Evolutionary conservation across 306 rosid genomes (phyloP).

Genomic region (Corylus heterophylla): DNA sequence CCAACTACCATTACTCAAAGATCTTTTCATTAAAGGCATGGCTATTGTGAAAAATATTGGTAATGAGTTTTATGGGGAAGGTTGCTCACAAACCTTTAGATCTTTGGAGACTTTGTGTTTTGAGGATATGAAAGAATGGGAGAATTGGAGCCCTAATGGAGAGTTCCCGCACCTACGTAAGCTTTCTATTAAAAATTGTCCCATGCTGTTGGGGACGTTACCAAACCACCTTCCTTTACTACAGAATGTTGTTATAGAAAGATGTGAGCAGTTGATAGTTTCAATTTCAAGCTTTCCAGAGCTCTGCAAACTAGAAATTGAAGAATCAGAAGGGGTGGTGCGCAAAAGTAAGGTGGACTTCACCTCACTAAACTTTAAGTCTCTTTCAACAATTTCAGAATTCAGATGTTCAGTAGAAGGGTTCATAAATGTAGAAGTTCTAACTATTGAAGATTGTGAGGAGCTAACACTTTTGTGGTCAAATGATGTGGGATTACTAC

Average conservation of each 20-base stretch:
- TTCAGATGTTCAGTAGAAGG: neutral
- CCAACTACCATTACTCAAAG: neutral
- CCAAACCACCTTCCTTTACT: neutral
- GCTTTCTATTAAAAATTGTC: neutral
- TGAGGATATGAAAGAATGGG: neutral
- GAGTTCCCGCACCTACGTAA: neutral
- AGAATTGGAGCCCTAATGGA: neutral
- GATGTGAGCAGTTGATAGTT: neutral
- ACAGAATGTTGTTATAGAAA: neutral
- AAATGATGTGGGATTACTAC: neutral
- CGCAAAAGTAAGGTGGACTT: neutral
- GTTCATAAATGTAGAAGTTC: neutral
- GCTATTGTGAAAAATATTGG: neutral
- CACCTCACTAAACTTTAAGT: neutral
- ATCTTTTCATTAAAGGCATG: neutral
- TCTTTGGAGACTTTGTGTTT: neutral
- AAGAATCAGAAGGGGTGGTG: neutral
- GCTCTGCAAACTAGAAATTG: neutral
- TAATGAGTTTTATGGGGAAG: slow-evolving; percentile 17
- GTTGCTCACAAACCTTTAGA: neutral
- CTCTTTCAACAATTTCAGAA: neutral
- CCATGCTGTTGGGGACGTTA: neutral
- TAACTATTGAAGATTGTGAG: neutral
- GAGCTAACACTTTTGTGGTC: neutral
- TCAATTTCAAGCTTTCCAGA: neutral